Conservation (phyloP, 2,329 filamentous ascomycete genomes). For the Sclerotinia borealis region DNA sequence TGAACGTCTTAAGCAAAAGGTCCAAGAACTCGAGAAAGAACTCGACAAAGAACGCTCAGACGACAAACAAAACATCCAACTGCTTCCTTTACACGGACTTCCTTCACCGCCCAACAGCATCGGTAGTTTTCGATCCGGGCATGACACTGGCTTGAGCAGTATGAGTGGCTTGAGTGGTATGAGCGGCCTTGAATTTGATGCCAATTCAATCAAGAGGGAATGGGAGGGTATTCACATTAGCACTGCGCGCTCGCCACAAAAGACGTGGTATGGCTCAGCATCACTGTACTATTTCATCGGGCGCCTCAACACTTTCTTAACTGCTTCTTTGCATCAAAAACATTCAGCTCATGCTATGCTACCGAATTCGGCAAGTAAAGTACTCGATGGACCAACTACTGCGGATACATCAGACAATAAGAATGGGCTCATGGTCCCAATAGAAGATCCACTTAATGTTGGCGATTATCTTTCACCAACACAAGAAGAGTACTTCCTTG, state of each 20-base stretch:
- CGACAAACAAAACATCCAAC: conserved; percentile 4
- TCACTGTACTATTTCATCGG: conserved; percentile 42
- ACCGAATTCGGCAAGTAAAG: conserved; percentile 26
- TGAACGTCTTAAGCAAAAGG: conserved; percentile 33
- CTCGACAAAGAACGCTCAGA: conserved; percentile 11
- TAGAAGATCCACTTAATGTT: conserved; percentile 4
- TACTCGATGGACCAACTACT: conserved; percentile 14
- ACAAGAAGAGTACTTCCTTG: conserved; percentile 43
- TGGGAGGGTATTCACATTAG: conserved; percentile 38
- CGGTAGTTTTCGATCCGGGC: background rate
- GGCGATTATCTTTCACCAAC: conserved; percentile 33
- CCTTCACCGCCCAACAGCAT: conserved; percentile 10
- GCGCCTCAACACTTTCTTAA: conserved; percentile 37
- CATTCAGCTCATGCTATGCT: conserved; percentile 31
- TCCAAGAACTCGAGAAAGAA: conserved; percentile 32
- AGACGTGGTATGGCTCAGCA: conserved; percentile 40
- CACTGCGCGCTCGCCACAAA: conserved; percentile 34
- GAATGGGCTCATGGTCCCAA: conserved; percentile 2
- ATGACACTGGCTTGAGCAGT: background rate
- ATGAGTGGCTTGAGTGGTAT: background rate
- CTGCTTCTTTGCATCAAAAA: conserved; percentile 32
- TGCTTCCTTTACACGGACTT: conserved; percentile 16
- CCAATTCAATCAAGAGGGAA: conserved; percentile 23
- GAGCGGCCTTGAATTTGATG: conserved; percentile 15
- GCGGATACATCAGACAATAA: conserved; percentile 16